Evolutionary conservation across 257 asterid species (phyloP).

Genomic region (Paraleonurus japonicus): DNA sequence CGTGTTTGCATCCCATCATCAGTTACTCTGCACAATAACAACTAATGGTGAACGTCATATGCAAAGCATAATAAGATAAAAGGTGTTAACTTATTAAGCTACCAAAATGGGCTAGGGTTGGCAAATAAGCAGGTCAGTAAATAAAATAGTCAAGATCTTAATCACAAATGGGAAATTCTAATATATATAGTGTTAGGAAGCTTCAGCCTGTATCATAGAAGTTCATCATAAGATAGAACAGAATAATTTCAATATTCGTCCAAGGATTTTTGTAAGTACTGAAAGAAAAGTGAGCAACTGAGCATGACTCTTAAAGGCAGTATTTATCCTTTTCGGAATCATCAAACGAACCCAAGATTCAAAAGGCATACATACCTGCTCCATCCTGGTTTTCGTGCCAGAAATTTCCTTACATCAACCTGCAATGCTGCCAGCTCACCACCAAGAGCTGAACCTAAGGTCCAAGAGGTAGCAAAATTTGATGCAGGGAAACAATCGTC

Average conservation of each 20-base stretch:
- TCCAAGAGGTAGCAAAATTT: slow-evolving; percentile 91
- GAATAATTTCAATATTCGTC: background rate
- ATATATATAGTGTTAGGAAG: background rate
- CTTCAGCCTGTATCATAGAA: background rate
- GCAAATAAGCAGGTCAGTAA: background rate
- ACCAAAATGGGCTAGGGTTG: background rate
- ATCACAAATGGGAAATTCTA: background rate
- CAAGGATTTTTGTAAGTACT: background rate
- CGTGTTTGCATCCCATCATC: slow-evolving; percentile 97
- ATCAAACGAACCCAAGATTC: background rate
- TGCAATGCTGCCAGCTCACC: slow-evolving; percentile 93
- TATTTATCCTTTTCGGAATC: background rate
- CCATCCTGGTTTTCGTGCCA: slow-evolving; percentile 95
- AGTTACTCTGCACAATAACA: slow-evolving; percentile 62
- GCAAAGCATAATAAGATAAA: background rate
- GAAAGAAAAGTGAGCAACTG: background rate
- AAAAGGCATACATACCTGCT: slow-evolving; percentile 58
- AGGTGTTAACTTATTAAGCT: slow-evolving; percentile 10
- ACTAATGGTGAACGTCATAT: slow-evolving; percentile 21
- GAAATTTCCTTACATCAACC: slow-evolving; percentile 86
- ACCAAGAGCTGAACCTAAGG: slow-evolving; percentile 68
- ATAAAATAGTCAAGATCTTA: background rate
- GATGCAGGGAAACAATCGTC: slow-evolving; percentile 96
- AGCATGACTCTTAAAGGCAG: background rate
- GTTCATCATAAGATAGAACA: background rate